phyloP scores from a whole-genome alignment of 192 early-diverging fungal genomes.

The Umbelopsis vinacea region DNA sequence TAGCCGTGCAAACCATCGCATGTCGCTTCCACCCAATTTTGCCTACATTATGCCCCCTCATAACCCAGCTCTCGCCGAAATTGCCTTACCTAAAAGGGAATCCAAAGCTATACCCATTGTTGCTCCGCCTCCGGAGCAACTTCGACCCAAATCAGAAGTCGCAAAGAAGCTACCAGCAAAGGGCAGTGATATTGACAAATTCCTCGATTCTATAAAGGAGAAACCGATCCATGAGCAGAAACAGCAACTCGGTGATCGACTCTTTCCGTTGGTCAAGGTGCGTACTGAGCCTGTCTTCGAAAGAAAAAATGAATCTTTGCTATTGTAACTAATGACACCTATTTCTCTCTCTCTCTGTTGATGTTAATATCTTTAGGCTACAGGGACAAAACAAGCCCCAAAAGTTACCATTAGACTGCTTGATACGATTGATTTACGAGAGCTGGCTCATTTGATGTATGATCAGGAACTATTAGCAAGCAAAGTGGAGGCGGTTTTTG shows the following conservation, averaged over 20 bases:
- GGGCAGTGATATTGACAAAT: slow-evolving; percentile 32
- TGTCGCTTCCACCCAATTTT: slow-evolving; percentile 2
- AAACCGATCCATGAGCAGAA: slow-evolving; percentile 40
- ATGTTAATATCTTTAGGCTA: slow-evolving; percentile 18
- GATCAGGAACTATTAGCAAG: slow-evolving; percentile 32
- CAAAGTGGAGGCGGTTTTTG: slow-evolving; percentile 32
- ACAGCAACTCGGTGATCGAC: slow-evolving; percentile 44
- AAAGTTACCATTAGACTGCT: slow-evolving; percentile 47
- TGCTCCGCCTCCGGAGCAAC: slow-evolving; percentile 26
- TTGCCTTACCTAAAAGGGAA: slow-evolving; percentile 26
- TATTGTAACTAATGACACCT: no score
- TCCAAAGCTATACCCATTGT: slow-evolving; percentile 44
- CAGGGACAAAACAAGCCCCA: slow-evolving; percentile 39
- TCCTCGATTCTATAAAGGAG: slow-evolving; percentile 32
- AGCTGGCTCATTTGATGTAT: slow-evolving; percentile 47
- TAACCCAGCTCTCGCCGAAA: not conserved
- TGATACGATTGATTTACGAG: slow-evolving; percentile 43
- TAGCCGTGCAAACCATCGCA: slow-evolving; percentile 9
- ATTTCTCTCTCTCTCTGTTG: not conserved
- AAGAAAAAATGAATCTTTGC: not conserved
- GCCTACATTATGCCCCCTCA: slow-evolving; percentile 2
- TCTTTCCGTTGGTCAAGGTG: slow-evolving; percentile 51
- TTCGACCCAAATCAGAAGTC: not conserved
- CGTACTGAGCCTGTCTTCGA: not conserved
- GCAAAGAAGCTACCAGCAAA: not conserved